Base-by-base conservation (phyloP, 257 asterid genomes). In the Cruciata laevipes region DNA sequence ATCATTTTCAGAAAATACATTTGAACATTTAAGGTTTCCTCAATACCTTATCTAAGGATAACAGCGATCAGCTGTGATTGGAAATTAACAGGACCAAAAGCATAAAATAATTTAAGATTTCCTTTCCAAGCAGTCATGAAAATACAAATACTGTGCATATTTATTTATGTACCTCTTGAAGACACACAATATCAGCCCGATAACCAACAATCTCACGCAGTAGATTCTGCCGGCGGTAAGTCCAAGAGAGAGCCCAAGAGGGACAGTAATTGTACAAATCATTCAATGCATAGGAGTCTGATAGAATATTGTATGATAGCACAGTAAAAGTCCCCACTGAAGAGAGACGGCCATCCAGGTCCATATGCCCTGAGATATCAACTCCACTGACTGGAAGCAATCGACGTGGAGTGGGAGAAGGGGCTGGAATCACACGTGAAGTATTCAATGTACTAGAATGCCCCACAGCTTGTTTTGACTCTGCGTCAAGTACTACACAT, bases 171-270 rank as follows among this genome's bases (percentile, higher is more conserved):
- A 94, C 99, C 99, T 94, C 99, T 82, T 94, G 99, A 72, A 94
- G 97, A 78, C 99, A 94, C 75, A 94, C 83, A 72, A 94, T 84
- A 73, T 94, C 99, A 0, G 96, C 96, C 56, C 70, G 90, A 78
- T 94, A 90, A 77, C 93, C 95, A 80, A 87, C 87, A 69, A 94
- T 94, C 77, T 94, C 99, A 35, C 97, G 91, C 65, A 94, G 76
- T 32, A 94, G 81, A 73, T 90, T 94, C 79, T 94, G 99, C 76
- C 90, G 81, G 76, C 97, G 95, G 73, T 94, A 94, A 68, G 97
- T 72, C 99, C 99, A 94, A 55, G 99, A 87, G 71, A 94, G 96
- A 62, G 99, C 97, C 99, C 99, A 94, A 68, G 97, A 60, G 37
- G 99, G 99, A 74, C 99, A 94, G 78, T 90, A 94, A 77, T 83